These are phyloP conservation scores for Pseudopyrenochaeta lycopersici DNA, from an alignment of 2,329 filamentous ascomycete species.

Conservation along the genomic window DNA sequence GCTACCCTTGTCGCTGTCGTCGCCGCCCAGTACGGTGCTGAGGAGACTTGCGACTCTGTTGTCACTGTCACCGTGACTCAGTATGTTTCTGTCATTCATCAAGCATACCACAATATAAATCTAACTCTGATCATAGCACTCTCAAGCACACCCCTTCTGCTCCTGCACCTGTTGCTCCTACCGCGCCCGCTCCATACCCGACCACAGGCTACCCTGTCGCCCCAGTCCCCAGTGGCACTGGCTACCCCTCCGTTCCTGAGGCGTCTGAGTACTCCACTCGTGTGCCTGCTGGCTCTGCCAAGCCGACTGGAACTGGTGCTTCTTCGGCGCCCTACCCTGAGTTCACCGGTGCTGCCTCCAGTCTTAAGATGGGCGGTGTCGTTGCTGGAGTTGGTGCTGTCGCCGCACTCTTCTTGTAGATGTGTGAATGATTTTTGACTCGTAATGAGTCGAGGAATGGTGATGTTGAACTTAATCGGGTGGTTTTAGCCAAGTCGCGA, in stretches of 20 bases:
- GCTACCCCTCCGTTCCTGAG: constrained; percentile 16
- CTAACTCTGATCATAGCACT: constrained; percentile 20
- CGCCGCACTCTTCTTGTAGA: constrained; percentile 48
- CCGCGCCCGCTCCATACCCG: constrained; percentile 38
- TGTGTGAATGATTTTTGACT: neutral
- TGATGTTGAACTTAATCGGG: neutral
- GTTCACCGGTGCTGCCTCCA: constrained; percentile 45
- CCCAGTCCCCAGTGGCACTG: constrained; percentile 33
- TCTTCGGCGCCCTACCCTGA: constrained; percentile 29
- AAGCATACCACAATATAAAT: neutral
- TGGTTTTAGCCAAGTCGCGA: neutral
- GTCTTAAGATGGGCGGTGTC: constrained; percentile 39
- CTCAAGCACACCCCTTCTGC: constrained; percentile 32
- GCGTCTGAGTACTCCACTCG: constrained; percentile 4
- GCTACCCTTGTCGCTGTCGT: constrained; percentile 36
- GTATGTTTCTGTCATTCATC: constrained; percentile 21
- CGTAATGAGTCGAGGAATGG: neutral
- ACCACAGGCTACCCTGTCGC: constrained; percentile 19
- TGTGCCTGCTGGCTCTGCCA: constrained; percentile 22
- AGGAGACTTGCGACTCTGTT: constrained; percentile 31
- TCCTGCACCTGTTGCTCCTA: constrained; percentile 27
- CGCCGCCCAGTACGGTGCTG: constrained; percentile 30
- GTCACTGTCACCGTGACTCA: constrained; percentile 41
- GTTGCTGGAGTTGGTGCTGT: constrained; percentile 46
- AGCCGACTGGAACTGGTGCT: constrained; percentile 31